Conservation (phyloP, 2,329 filamentous ascomycete species). For the Decorospora gaudefroyi region DNA sequence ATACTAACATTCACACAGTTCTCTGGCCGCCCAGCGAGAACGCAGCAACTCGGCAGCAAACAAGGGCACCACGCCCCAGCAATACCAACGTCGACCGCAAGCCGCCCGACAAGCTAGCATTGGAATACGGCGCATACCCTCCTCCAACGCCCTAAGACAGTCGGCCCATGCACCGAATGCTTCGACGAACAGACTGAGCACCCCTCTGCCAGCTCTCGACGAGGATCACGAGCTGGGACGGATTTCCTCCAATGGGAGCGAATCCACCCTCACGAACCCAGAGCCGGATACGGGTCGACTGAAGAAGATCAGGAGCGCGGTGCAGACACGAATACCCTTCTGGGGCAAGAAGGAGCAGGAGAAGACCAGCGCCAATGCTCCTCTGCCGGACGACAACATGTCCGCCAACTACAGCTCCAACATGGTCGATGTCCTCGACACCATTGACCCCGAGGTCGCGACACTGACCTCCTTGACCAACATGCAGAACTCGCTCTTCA, state of each 20-base stretch:
- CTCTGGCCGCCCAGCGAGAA: constrained; percentile 20
- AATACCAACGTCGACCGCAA: constrained; percentile 32
- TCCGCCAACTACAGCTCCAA: constrained; percentile 60
- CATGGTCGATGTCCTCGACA: constrained; percentile 70
- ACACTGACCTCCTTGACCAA: constrained; percentile 84
- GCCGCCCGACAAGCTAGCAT: constrained; percentile 44
- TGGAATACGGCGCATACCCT: constrained; percentile 43
- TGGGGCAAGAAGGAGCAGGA: constrained; percentile 28
- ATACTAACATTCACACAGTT: constrained; percentile 25
- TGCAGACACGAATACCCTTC: constrained; percentile 36
- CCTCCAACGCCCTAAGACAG: constrained; percentile 31
- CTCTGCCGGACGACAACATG: constrained; percentile 7
- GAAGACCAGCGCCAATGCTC: constrained; percentile 2
- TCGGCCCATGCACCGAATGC: constrained; percentile 25
- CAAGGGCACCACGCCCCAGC: constrained; percentile 21
- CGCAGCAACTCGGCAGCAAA: constrained; percentile 38
- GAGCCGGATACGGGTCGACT: constrained; percentile 26
- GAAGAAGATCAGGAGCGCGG: constrained; percentile 36
- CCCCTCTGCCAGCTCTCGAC: constrained; percentile 37
- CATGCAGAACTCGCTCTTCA: constrained; percentile 85
- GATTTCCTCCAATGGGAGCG: constrained; percentile 22
- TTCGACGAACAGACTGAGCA: constrained; percentile 28
- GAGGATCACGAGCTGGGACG: constrained; percentile 34
- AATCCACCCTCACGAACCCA: constrained; percentile 21
- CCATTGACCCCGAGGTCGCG: constrained; percentile 79